phyloP scores from a whole-genome alignment of 352 stramenopile species.

The Phytophthora sp. region DNA sequence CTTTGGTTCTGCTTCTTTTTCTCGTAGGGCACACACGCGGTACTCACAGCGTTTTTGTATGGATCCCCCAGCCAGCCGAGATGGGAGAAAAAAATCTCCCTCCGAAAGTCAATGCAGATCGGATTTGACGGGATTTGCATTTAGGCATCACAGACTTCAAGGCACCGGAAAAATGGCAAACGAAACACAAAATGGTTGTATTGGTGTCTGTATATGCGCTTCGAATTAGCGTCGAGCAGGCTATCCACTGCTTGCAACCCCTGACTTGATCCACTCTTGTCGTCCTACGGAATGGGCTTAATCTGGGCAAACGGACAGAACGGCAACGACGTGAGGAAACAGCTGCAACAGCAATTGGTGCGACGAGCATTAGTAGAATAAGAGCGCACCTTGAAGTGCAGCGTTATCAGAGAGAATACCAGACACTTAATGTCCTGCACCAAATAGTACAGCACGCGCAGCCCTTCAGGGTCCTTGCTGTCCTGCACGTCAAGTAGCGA shows the following conservation, averaged over 20 bases:
- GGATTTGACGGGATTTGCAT: constrained; percentile 13
- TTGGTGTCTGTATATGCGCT: constrained; percentile 8
- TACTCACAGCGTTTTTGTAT: constrained; percentile 42
- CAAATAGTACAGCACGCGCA: constrained; percentile 97
- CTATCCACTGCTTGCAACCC: constrained; percentile 12
- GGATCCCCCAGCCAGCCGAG: constrained; percentile 30
- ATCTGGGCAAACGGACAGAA: constrained; percentile 77
- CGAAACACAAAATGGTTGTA: constrained; percentile 11
- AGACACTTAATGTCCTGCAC: constrained; percentile 98
- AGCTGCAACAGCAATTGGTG: constrained; percentile 5
- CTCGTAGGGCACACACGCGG: constrained; percentile 26
- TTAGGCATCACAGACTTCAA: too few species aligned
- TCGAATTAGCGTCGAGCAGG: constrained; percentile 5
- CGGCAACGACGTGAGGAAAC: constrained; percentile 21
- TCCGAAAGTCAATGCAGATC: constrained; percentile 21
- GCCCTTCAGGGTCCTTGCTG: constrained; percentile 95
- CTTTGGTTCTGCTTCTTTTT: constrained; percentile 38
- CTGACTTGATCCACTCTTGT: constrained; percentile 17
- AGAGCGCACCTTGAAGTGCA: constrained; percentile 94
- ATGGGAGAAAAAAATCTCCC: constrained; percentile 33
- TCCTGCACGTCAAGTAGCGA: constrained; percentile 95
- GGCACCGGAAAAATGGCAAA: neutral
- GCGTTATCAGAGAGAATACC: constrained; percentile 95
- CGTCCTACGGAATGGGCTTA: constrained; percentile 91
- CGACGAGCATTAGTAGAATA: too few species aligned